These are phyloP conservation scores for Puccinellia tenuiflora DNA, from an alignment of 176 grass and related monocot genomes.

Conservation along the genomic window DNA sequence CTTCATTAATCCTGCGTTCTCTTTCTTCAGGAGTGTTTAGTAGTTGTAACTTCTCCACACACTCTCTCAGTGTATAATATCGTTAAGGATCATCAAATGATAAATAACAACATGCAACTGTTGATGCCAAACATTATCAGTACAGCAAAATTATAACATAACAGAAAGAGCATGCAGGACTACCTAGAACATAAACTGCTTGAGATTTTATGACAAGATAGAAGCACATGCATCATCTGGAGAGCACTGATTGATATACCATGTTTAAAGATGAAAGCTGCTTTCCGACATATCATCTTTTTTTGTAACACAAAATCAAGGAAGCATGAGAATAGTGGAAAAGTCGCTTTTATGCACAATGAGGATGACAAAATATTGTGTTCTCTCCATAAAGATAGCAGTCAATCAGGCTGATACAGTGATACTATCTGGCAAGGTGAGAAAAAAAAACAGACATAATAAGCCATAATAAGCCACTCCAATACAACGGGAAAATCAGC, in stretches of 20 bases:
- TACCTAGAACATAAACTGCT: constrained; percentile 10
- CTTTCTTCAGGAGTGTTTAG: constrained; percentile 79
- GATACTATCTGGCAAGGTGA: not conserved
- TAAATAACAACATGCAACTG: not conserved
- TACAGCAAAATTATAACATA: constrained; percentile 10
- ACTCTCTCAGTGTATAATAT: constrained; percentile 77
- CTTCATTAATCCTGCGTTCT: constrained; percentile 64
- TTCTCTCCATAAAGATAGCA: constrained; percentile 1
- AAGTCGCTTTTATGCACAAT: not conserved
- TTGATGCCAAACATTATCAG: constrained; percentile 7
- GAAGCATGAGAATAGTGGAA: not conserved
- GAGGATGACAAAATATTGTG: constrained; percentile 17
- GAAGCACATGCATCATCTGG: constrained; percentile 11
- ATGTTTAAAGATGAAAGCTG: not conserved
- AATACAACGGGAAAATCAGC: not conserved
- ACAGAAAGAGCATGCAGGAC: not conserved
- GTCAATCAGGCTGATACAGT: not conserved
- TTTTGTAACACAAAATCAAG: constrained; percentile 23
- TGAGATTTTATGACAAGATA: not conserved
- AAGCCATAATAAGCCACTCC: not conserved
- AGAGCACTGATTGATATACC: not conserved
- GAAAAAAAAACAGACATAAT: not conserved
- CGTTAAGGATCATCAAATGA: constrained; percentile 59
- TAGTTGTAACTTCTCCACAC: constrained; percentile 81
- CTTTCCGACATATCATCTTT: not conserved